Evolutionary conservation across 805 yeast genomes (phyloP), one percentile per base, ranked within the genome.

Genomic region (Teunomyces kruisii): DNA sequence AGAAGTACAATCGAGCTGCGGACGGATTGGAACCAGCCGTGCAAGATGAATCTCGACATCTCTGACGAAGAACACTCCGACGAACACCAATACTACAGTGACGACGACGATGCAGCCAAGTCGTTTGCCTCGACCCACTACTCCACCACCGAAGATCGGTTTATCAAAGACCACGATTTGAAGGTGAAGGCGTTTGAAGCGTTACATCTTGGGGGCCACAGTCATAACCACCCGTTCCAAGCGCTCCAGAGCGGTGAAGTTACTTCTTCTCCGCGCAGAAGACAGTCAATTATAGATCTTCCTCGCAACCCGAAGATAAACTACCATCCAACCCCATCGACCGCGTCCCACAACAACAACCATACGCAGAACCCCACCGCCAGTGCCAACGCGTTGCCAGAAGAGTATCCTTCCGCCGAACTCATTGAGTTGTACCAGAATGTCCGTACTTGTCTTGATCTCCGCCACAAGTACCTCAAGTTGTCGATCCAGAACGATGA

Each of bases 381-480:
- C 19, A 28, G 31, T 16, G 47, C 51, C 13, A 46, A 53, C 35
- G 61, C 68, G 4, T 56, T 61, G 14, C 67, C 79, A 1, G 74
- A 74, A 40, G 86, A 82, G 40, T 69, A 72, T 33, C 88, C 91
- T 1, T 81, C 90, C 0, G 79, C 78, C 4, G 95, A 87, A 52
- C 67, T 87, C 51, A 68, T 84, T 44, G 82, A 78, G 44, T 69
- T 87, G 39, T 86, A 80, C 57, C 62, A 75, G 22, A 80, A 84
- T 46, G 82, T 87, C 29, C 75, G 79, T 46, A 67, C 68, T 32
- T 87, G 97, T 59, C 75, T 92, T 48, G 81, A 78, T 9, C 59
- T 88, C 50, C 82, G 99, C 62, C 82, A 79, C 53, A 86, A 83
- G 58, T 94, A 92, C 62, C 85, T 86, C 65, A 56, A 65, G 2